A percentile compares a stretch with the other conserved stretches of the same genome.
Evolutionary conservation across 495 filamentous ascomycete species (phyloP).

Genomic region (Hypoxylon cercidicola): DNA sequence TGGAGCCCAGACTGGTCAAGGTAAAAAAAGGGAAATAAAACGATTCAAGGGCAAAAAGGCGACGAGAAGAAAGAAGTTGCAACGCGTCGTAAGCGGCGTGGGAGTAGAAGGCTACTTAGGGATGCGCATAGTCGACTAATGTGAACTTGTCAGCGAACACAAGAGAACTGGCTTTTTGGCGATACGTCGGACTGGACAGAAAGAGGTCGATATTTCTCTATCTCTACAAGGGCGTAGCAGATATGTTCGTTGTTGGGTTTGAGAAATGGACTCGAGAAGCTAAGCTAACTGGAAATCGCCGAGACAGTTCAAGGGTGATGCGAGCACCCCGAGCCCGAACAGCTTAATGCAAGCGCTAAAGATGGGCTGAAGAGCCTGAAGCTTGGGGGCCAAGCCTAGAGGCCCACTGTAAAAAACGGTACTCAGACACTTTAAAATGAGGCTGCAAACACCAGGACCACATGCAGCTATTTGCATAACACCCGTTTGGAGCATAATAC

Average conservation of each 20-base stretch:
- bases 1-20: not conserved
- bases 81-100: conserved; percentile 39
- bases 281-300: conserved; percentile 20
- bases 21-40: not conserved
- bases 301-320: conserved; percentile 25
- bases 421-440: too few species aligned
- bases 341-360: conserved; percentile 17
- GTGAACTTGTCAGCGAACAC: conserved; percentile 10
- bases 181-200: not conserved
- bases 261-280: conserved; percentile 20
- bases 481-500: not conserved
- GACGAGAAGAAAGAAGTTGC: conserved; percentile 18
- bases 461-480: too few species aligned
- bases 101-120: conserved; percentile 13
- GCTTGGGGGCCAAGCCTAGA: conserved; percentile 10
- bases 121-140: conserved; percentile 27
- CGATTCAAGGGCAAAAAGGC: conserved; percentile 2
- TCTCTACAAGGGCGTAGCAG: too few species aligned
- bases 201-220: conserved; percentile 22
- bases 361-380: conserved; percentile 17
- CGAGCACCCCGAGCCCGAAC: conserved; percentile 15
- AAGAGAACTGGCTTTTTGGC: not conserved
- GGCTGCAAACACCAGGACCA: too few species aligned
- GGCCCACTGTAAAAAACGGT: conserved; percentile 24
- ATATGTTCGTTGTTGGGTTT: not conserved